Evolutionary conservation across 371 early-diverging fungal species (phyloP).

Genomic region (Apophysomyces trapeziformis): DNA sequence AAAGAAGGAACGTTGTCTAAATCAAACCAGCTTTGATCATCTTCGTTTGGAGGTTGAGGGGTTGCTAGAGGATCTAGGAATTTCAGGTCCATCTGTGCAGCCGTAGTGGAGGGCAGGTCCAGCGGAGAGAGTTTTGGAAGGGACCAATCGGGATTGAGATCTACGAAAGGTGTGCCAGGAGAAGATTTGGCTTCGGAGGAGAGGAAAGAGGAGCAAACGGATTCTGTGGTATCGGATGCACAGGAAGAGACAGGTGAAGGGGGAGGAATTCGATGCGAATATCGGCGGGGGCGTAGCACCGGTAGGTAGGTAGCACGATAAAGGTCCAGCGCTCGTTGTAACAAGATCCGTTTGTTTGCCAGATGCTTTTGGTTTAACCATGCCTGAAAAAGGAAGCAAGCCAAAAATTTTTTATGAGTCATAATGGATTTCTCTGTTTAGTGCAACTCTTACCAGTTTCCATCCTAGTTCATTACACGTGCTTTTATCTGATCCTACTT

Average conservation of each 20-base stretch:
- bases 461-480: constrained; percentile 55
- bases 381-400: constrained; percentile 31
- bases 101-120: background rate
- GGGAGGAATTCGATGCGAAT: constrained; percentile 31
- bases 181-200: constrained; percentile 5
- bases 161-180: background rate
- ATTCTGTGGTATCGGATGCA: constrained; percentile 1
- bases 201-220: background rate
- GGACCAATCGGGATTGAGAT: background rate
- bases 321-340: constrained; percentile 54
- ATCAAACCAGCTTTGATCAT: constrained; percentile 1
- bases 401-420: constrained; percentile 4
- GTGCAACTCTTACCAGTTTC: constrained; percentile 45
- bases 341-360: constrained; percentile 48
- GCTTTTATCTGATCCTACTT: constrained; percentile 41
- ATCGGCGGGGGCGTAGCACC: constrained; percentile 46
- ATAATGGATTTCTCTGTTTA: constrained; percentile 12
- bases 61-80: constrained; percentile 5
- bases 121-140: constrained; percentile 1
- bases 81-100: background rate
- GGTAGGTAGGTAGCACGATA: constrained; percentile 53
- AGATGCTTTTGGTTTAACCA: constrained; percentile 53
- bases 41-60: background rate
- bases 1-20: constrained; percentile 5
- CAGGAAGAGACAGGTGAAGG: constrained; percentile 23